These are phyloP conservation scores for Vigna hirtella DNA, from an alignment of 306 rosid species.

Conservation along the genomic window DNA sequence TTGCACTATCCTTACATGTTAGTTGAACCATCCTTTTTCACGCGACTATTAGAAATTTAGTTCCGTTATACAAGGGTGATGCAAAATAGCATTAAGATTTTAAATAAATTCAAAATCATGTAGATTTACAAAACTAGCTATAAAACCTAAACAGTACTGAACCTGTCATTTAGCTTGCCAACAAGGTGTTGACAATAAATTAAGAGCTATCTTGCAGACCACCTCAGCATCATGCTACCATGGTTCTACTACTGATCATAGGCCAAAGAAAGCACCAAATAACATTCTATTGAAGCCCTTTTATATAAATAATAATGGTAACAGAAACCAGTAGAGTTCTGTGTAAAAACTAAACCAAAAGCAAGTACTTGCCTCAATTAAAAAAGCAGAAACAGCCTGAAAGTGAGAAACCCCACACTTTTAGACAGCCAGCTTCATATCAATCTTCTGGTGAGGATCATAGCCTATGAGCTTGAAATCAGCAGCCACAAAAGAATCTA, in stretches of 20 bases:
- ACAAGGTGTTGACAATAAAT: background rate
- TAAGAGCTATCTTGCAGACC: too few relatives aligned
- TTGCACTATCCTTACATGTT: background rate
- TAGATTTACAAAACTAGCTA: background rate
- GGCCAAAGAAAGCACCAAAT: slow-evolving; percentile 27
- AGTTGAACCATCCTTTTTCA: background rate
- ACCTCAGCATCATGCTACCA: slow-evolving; percentile 3
- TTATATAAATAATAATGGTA: slow-evolving; percentile 11
- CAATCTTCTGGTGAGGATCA: slow-evolving; percentile 91
- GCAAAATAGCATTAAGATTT: slow-evolving; percentile 4
- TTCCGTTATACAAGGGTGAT: background rate
- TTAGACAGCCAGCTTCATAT: slow-evolving; percentile 87
- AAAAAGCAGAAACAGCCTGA: slow-evolving; percentile 45
- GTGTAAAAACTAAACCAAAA: background rate
- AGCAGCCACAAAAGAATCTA: slow-evolving; percentile 77
- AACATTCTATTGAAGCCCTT: slow-evolving; percentile 12
- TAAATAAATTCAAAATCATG: slow-evolving; percentile 1
- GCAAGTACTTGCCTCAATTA: slow-evolving; percentile 56
- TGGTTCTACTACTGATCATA: slow-evolving; percentile 17
- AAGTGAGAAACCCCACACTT: slow-evolving; percentile 41
- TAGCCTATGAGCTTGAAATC: slow-evolving; percentile 82
- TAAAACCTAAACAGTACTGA: background rate
- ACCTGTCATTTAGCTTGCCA: slow-evolving; percentile 5
- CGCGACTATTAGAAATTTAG: background rate
- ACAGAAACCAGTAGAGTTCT: slow-evolving; percentile 1